phyloP scores from a whole-genome alignment of 306 rosid genomes.

The Lathyrus sativus region DNA sequence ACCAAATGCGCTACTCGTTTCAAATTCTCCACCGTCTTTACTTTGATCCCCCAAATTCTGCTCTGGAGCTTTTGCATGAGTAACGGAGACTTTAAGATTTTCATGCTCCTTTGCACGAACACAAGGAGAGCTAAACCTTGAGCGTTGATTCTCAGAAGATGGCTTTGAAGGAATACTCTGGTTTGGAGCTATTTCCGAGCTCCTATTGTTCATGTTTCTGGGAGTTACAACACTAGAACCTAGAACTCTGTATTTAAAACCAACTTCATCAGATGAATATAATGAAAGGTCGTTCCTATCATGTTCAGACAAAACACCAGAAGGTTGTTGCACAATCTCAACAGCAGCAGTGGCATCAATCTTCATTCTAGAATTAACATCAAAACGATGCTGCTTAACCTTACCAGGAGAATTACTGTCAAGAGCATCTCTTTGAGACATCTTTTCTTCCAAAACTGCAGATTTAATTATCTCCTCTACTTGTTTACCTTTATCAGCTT shows the following conservation, averaged over 20 bases:
- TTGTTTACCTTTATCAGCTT: slow-evolving; percentile 36
- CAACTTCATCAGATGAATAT: slow-evolving; percentile 59
- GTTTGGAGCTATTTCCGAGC: slow-evolving; percentile 46
- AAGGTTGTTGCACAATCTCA: slow-evolving; percentile 49
- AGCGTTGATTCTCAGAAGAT: slow-evolving; percentile 46
- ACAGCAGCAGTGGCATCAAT: slow-evolving; percentile 42
- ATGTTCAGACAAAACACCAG: slow-evolving; percentile 64
- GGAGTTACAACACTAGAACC: slow-evolving; percentile 49
- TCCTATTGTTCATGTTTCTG: slow-evolving; percentile 40
- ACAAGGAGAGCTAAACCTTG: slow-evolving; percentile 52
- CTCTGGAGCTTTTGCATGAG: slow-evolving; percentile 45
- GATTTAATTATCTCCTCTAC: slow-evolving; percentile 39
- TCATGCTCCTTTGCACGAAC: slow-evolving; percentile 55
- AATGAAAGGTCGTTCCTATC: slow-evolving; percentile 60
- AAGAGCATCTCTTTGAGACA: slow-evolving; percentile 39
- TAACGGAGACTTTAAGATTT: slow-evolving; percentile 46
- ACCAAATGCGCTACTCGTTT: slow-evolving; percentile 61
- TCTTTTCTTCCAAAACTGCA: slow-evolving; percentile 38
- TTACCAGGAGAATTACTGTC: slow-evolving; percentile 45
- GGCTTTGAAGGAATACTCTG: slow-evolving; percentile 43
- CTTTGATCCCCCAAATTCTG: slow-evolving; percentile 48
- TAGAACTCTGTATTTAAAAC: slow-evolving; percentile 41
- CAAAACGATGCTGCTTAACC: slow-evolving; percentile 41
- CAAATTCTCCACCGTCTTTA: slow-evolving; percentile 50
- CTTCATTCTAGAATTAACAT: slow-evolving; percentile 42